Base-by-base conservation (phyloP, 2,329 filamentous ascomycete species). In the Fusarium domesticum region DNA sequence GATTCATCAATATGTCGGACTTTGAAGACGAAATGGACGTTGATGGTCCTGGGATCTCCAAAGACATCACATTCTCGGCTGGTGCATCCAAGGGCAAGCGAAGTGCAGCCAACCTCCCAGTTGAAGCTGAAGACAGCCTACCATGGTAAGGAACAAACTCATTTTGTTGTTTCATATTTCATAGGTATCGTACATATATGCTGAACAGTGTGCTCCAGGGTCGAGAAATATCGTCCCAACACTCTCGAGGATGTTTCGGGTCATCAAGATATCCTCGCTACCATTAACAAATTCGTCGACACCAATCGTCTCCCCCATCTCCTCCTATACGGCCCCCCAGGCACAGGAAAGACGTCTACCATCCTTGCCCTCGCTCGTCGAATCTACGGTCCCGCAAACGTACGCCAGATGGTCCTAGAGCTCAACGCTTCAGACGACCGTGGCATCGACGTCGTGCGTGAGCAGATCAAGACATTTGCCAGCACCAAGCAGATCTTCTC, bases 391-490 rank as follows among this genome's bases (percentile, higher is more conserved):
- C 71, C 76, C 46, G 85, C 88, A 53, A 96, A 97, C 68, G 86
- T 96, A 84, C 85, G 92, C 15, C 93, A 98, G 69, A 97, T 98
- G 90, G 93, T 98, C 15, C 80, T 98, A 25, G 93, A 98, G 70
- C 81, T 98, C 54, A 98, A 98, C 66, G 93, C 93, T 32, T 96
- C 90, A 37, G 93, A 98, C 64, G 93, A 98, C 67, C 81, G 93
- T 69, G 93, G 93, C 62, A 98, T 98, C 66, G 93, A 98, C 56
- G 93, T 98, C 2, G 93, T 98, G 44, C 82, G 91, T 55, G 93
- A 98, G 72, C 93, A 98, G 70, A 98, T 98, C 80, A 98, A 97
- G 77, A 98, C 93, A 0, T 98, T 98, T 71, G 92, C 89, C 32
- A 95, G 88, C 58, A 98, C 93, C 6, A 96, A 95, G 69, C 93